Percentiles rank a stretch among this genome's conserved stretches.
Evolutionary conservation across 768 basidiomycete genomes (phyloP).

Genomic region (Dacryopinax primogenitus): DNA sequence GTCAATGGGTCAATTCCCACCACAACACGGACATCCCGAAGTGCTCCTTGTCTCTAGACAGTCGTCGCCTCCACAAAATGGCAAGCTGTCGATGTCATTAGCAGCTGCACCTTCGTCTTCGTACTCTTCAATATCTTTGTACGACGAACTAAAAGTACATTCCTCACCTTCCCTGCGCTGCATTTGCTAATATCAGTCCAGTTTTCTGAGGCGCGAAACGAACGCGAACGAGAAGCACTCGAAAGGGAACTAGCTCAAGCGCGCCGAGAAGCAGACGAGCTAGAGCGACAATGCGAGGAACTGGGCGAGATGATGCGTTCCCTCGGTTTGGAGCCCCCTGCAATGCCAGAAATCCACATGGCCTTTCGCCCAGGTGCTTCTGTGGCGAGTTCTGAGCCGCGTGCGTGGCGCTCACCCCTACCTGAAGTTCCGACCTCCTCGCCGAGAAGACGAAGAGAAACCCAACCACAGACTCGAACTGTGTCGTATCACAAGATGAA

Average conservation of each 20-base stretch:
- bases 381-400: background rate
- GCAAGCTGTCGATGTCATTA: background rate
- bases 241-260: background rate
- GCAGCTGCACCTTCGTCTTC: background rate
- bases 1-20: too few relatives aligned
- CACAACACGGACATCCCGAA: too few relatives aligned
- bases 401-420: background rate
- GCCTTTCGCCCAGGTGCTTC: background rate
- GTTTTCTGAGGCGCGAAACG: background rate
- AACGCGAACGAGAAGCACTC: background rate
- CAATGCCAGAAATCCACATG: background rate
- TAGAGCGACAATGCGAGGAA: slow-evolving; percentile 4
- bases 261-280: background rate
- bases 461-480: background rate
- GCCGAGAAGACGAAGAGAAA: background rate
- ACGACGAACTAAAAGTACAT: background rate
- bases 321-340: background rate
- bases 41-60: background rate
- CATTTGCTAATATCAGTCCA: background rate
- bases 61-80: background rate
- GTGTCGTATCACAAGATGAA: background rate
- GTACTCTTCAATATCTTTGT: background rate
- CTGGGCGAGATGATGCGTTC: background rate
- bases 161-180: background rate
- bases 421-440: background rate